Evolutionary conservation across 352 stramenopile genomes (phyloP).

Genomic region (Thraustochytrium striatum): DNA sequence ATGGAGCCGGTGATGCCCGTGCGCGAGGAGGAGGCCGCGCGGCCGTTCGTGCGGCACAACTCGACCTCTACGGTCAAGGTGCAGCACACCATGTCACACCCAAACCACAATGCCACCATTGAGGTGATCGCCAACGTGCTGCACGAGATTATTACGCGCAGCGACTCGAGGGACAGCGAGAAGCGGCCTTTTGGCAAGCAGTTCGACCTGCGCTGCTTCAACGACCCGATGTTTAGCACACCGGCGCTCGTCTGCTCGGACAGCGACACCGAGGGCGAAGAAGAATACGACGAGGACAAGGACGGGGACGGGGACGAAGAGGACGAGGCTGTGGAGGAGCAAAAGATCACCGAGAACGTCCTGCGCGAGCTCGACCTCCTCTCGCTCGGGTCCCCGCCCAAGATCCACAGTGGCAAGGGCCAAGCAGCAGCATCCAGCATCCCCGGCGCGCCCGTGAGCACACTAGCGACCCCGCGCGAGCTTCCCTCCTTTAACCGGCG

Average conservation of each 20-base stretch:
- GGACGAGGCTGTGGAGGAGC: neutral
- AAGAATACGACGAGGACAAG: conserved; percentile 5
- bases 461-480: too few relatives aligned
- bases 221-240: neutral
- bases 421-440: too few relatives aligned
- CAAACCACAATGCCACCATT: conserved; percentile 30
- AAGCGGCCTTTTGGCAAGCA: neutral
- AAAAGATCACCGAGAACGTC: neutral
- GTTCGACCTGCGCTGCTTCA: conserved; percentile 15
- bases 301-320: conserved; percentile 17
- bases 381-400: too few relatives aligned
- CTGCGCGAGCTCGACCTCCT: too few relatives aligned
- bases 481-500: too few relatives aligned
- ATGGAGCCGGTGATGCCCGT: too few relatives aligned
- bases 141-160: neutral
- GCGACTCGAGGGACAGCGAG: neutral
- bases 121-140: conserved; percentile 19
- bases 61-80: conserved; percentile 41
- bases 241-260: neutral
- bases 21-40: too few relatives aligned
- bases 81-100: conserved; percentile 17
- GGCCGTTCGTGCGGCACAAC: conserved; percentile 8
- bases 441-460: too few relatives aligned
- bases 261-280: conserved; percentile 9
- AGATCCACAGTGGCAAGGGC: too few relatives aligned